Conservation (phyloP, 2,329 filamentous ascomycete genomes). For the Trichocomaceae sp. region DNA sequence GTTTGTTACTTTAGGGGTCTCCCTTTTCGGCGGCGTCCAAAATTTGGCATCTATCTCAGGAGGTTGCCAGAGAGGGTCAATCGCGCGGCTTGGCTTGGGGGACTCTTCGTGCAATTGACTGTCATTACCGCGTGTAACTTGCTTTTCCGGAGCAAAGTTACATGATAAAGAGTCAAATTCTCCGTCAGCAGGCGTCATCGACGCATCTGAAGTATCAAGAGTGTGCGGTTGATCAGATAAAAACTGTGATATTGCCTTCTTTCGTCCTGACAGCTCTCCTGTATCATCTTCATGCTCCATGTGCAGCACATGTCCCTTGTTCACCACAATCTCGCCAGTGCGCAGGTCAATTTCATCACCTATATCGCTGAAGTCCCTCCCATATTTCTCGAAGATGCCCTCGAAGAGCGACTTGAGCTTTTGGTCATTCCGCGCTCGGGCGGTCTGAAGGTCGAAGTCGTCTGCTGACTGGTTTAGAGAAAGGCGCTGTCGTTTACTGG, state of each 20-base stretch:
- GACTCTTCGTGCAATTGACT: background rate
- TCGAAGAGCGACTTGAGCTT: slow-evolving; percentile 80
- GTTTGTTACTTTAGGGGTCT: background rate
- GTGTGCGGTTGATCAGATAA: background rate
- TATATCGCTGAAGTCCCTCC: slow-evolving; percentile 70
- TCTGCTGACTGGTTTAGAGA: slow-evolving; percentile 28
- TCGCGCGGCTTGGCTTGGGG: slow-evolving; percentile 11
- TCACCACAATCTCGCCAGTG: slow-evolving; percentile 74
- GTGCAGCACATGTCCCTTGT: slow-evolving; percentile 75
- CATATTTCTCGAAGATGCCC: slow-evolving; percentile 82
- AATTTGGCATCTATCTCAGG: slow-evolving; percentile 25
- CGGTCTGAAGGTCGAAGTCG: slow-evolving; percentile 53
- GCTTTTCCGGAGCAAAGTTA: background rate
- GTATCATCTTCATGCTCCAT: slow-evolving; percentile 54
- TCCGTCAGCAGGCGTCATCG: background rate
- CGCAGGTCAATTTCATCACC: slow-evolving; percentile 84
- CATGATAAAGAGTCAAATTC: background rate
- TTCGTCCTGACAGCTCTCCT: slow-evolving; percentile 24
- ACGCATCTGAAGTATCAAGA: background rate
- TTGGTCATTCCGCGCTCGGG: slow-evolving; percentile 59
- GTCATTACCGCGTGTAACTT: background rate
- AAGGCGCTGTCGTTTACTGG: slow-evolving; percentile 55
- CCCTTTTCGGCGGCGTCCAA: slow-evolving; percentile 20
- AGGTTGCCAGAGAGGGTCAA: slow-evolving; percentile 26
- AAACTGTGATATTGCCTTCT: background rate